Evolutionary conservation across 495 filamentous ascomycete genomes (phyloP).

Genomic region (Baudoinia panamericana): DNA sequence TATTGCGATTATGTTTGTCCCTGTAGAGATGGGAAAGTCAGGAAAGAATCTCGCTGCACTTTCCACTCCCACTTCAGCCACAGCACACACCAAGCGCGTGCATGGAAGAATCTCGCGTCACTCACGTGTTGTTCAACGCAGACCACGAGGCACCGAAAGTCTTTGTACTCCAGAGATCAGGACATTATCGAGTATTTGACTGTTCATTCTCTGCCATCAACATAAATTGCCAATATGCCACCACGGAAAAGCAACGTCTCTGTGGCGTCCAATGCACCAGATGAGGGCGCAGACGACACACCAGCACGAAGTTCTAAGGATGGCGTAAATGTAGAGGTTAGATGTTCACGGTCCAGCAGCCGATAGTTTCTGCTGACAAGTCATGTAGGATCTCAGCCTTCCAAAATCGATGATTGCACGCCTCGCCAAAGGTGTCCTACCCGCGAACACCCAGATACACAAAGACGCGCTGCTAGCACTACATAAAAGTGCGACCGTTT

Average conservation of each 20-base stretch:
- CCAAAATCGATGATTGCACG: conserved; percentile 89
- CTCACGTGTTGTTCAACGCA: too few relatives aligned
- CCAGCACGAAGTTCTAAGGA: conserved; percentile 19
- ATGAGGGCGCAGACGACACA: conserved; percentile 11
- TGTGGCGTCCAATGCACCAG: conserved; percentile 15
- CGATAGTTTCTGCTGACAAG: neutral
- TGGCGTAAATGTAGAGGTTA: conserved; percentile 28
- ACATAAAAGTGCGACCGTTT: conserved; percentile 86
- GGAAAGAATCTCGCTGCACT: too few relatives aligned
- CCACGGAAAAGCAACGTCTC: conserved; percentile 30
- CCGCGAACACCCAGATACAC: conserved; percentile 84
- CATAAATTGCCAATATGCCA: conserved; percentile 31
- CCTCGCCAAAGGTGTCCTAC: conserved; percentile 92
- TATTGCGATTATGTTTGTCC: too few relatives aligned
- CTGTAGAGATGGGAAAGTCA: too few relatives aligned
- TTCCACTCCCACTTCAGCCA: too few relatives aligned
- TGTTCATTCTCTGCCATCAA: neutral
- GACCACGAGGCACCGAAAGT: too few relatives aligned
- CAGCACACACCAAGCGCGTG: too few relatives aligned
- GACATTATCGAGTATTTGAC: neutral
- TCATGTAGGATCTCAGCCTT: conserved; percentile 71
- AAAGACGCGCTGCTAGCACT: conserved; percentile 86
- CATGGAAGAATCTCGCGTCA: too few relatives aligned
- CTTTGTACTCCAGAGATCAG: too few relatives aligned
- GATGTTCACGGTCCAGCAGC: neutral